Percentiles rank a stretch among this genome's conserved stretches.
Conservation (phyloP, 768 basidiomycete genomes). For the Mycena floridula region DNA sequence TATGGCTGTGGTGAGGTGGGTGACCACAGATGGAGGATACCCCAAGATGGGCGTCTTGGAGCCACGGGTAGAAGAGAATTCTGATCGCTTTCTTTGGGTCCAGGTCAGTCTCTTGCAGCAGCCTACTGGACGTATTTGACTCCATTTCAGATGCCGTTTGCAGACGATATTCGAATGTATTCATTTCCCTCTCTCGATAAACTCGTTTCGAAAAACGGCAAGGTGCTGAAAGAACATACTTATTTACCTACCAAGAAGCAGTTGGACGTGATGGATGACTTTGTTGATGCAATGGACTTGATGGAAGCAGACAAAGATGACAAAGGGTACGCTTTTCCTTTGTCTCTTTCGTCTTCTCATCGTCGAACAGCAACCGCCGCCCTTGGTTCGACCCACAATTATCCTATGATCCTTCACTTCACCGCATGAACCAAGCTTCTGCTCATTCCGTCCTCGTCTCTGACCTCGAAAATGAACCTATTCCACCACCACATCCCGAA, state of each 20-base stretch:
- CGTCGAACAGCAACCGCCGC: conserved; percentile 38
- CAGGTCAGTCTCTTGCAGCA: conserved; percentile 58
- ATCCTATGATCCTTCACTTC: conserved; percentile 86
- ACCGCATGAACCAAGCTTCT: conserved; percentile 89
- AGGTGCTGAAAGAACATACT: conserved; percentile 67
- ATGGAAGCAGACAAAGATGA: conserved; percentile 72
- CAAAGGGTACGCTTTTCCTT: conserved; percentile 45
- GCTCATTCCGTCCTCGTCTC: conserved; percentile 79
- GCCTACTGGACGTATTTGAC: not conserved
- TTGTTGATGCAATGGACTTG: conserved; percentile 88
- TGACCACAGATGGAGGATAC: conserved; percentile 65
- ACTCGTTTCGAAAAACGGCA: conserved; percentile 71
- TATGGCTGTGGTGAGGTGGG: conserved; percentile 81
- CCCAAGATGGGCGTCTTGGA: conserved; percentile 81
- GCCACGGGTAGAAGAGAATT: conserved; percentile 54
- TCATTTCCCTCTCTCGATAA: conserved; percentile 76
- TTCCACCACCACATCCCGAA: conserved; percentile 83
- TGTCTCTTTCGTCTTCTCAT: conserved; percentile 2
- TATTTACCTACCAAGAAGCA: conserved; percentile 79
- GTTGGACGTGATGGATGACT: conserved; percentile 74
- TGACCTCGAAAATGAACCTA: conserved; percentile 67
- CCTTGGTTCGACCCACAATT: conserved; percentile 75
- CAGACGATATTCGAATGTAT: conserved; percentile 87
- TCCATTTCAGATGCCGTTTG: conserved; percentile 76
- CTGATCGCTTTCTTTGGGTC: conserved; percentile 81